phyloP scores from a whole-genome alignment of 345 rosid genomes.

The Carallia pectinifolia region DNA sequence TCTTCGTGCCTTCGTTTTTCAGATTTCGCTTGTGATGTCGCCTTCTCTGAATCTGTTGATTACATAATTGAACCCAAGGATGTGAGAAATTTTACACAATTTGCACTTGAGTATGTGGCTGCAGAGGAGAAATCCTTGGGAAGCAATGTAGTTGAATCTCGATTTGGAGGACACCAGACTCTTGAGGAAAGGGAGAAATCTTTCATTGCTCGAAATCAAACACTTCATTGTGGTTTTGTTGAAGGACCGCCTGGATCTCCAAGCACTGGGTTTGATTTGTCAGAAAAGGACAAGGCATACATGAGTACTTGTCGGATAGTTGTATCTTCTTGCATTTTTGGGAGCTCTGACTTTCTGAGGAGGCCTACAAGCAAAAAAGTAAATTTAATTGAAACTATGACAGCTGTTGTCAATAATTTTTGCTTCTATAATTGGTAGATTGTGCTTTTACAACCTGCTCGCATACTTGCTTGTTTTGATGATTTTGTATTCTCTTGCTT shows the following conservation, averaged over 20 bases:
- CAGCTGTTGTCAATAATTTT: slow-evolving; percentile 2
- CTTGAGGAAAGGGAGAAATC: slow-evolving; percentile 72
- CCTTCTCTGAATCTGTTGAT: slow-evolving; percentile 50
- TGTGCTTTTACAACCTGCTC: not conserved
- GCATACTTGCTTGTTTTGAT: slow-evolving; percentile 8
- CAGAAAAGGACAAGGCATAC: slow-evolving; percentile 57
- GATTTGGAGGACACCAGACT: slow-evolving; percentile 87
- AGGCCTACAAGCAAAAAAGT: slow-evolving; percentile 78
- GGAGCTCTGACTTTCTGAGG: slow-evolving; percentile 89
- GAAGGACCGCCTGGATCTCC: slow-evolving; percentile 47
- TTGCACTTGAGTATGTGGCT: slow-evolving; percentile 57
- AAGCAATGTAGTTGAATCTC: slow-evolving; percentile 33
- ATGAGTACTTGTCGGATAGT: slow-evolving; percentile 69
- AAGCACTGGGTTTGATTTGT: slow-evolving; percentile 63
- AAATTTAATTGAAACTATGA: slow-evolving; percentile 6
- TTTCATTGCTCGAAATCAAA: slow-evolving; percentile 60
- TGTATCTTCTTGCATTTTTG: slow-evolving; percentile 94
- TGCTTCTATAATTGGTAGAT: not conserved
- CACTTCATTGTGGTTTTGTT: slow-evolving; percentile 85
- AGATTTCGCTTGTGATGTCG: slow-evolving; percentile 74
- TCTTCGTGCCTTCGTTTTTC: slow-evolving; percentile 19
- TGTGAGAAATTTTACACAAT: slow-evolving; percentile 45
- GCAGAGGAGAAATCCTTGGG: slow-evolving; percentile 36
- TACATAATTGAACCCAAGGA: slow-evolving; percentile 49
- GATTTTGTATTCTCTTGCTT: slow-evolving; percentile 17